phyloP scores from a whole-genome alignment of 495 filamentous ascomycete genomes.

The Xylaria castorea region DNA sequence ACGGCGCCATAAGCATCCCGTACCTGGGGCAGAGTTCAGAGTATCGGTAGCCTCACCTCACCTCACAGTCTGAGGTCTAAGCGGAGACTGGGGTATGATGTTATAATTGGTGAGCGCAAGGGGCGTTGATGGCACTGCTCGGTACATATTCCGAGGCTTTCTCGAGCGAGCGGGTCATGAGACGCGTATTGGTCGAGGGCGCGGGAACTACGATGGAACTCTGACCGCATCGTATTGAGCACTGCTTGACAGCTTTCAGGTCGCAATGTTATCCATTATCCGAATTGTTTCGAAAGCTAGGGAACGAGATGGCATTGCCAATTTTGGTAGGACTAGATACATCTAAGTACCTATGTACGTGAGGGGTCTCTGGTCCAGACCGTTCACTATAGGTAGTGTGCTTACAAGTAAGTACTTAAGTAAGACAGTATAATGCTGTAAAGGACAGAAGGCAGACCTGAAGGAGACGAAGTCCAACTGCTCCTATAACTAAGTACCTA shows the following conservation, averaged over 20 bases:
- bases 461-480: too few species aligned
- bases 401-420: too few species aligned
- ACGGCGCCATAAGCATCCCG: neutral
- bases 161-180: neutral
- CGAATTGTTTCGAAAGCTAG: neutral
- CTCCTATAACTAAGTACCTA: neutral
- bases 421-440: too few species aligned
- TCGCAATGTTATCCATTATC: neutral
- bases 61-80: too few species aligned
- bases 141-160: constrained; percentile 11
- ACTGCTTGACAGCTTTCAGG: neutral
- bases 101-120: neutral
- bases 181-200: constrained; percentile 4
- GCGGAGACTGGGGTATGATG: neutral
- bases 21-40: neutral
- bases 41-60: constrained; percentile 7
- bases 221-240: neutral
- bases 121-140: constrained; percentile 8
- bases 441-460: neutral
- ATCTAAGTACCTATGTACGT: too few species aligned
- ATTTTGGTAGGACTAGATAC: neutral
- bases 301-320: neutral
- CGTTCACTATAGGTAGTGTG: too few species aligned
- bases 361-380: neutral
- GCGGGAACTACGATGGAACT: neutral